Conservation (phyloP, 768 basidiomycete genomes). For the Lactarius trivialis region DNA sequence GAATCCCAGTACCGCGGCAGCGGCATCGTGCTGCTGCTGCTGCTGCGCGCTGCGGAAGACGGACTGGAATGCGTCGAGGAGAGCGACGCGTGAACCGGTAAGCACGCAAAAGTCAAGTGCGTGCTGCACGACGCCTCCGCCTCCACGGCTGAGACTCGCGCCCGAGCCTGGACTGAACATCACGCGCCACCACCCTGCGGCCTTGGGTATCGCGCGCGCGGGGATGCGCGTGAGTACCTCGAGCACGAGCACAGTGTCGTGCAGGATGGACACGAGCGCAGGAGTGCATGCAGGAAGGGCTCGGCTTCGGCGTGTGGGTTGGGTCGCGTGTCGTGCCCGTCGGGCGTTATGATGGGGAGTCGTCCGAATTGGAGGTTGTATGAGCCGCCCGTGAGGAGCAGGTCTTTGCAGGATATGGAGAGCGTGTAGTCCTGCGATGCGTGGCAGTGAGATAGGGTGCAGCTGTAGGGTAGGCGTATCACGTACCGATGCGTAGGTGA, state of each 20-base stretch:
- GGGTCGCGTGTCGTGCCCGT: constrained; percentile 30
- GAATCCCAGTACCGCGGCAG: too few relatives aligned
- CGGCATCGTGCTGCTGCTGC: too few relatives aligned
- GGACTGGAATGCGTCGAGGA: constrained; percentile 69
- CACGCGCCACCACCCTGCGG: constrained; percentile 76
- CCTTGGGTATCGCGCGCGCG: constrained; percentile 66
- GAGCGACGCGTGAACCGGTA: constrained; percentile 54
- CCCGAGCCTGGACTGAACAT: constrained; percentile 34
- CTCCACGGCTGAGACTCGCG: too few relatives aligned
- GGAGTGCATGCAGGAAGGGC: constrained; percentile 61
- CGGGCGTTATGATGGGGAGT: constrained; percentile 13
- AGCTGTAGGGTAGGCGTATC: not conserved
- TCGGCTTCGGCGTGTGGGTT: constrained; percentile 81
- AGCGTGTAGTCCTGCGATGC: too few relatives aligned
- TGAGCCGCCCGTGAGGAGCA: constrained; percentile 55
- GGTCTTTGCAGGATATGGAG: constrained; percentile 74
- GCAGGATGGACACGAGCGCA: constrained; percentile 66
- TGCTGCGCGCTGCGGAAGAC: constrained; percentile 36
- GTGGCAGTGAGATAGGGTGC: not conserved
- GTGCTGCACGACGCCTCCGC: constrained; percentile 39
- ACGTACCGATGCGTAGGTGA: too few relatives aligned
- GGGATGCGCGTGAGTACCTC: too few relatives aligned
- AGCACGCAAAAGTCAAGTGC: constrained; percentile 77
- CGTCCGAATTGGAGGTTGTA: constrained; percentile 73
- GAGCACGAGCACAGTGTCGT: constrained; percentile 74